Conservation (phyloP, 2,329 filamentous ascomycete genomes). For the Cordyceps farinosa region DNA sequence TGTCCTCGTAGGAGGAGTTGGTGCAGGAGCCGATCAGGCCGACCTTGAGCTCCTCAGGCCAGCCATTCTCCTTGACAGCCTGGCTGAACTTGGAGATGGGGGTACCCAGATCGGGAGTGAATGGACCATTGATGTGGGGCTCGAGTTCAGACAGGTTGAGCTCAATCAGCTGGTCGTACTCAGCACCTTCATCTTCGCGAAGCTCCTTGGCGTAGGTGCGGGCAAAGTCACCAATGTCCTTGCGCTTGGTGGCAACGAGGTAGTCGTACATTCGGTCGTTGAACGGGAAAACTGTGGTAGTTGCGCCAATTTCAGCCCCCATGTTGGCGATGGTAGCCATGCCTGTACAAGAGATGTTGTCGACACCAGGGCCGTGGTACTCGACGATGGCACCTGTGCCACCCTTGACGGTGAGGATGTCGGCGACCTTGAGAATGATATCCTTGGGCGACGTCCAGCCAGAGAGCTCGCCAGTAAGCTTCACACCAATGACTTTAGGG, state of each 20-base stretch:
- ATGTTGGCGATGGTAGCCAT: slow-evolving; percentile 60
- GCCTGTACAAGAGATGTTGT: slow-evolving; percentile 66
- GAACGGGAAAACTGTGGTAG: slow-evolving; percentile 95
- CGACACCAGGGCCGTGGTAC: slow-evolving; percentile 67
- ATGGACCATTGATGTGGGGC: slow-evolving; percentile 97
- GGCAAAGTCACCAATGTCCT: slow-evolving; percentile 85
- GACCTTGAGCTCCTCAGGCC: slow-evolving; percentile 95
- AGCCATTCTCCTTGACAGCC: slow-evolving; percentile 88
- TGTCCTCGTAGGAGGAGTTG: slow-evolving; percentile 83
- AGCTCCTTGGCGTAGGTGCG: slow-evolving; percentile 82
- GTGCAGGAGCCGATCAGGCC: slow-evolving; percentile 98
- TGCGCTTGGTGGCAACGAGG: slow-evolving; percentile 84
- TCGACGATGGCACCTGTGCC: slow-evolving; percentile 90
- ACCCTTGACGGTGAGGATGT: slow-evolving; percentile 95
- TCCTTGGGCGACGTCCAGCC: slow-evolving; percentile 96
- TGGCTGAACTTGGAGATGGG: slow-evolving; percentile 97
- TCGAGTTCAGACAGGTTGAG: slow-evolving; percentile 94
- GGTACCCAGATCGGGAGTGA: slow-evolving; percentile 96
- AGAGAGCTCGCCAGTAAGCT: slow-evolving; percentile 81
- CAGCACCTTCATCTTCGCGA: slow-evolving; percentile 78
- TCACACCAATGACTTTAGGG: slow-evolving; percentile 94
- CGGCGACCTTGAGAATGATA: slow-evolving; percentile 95
- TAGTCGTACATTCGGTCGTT: slow-evolving; percentile 98
- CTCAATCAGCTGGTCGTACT: slow-evolving; percentile 95
- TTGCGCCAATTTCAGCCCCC: slow-evolving; percentile 73